Evolutionary conservation across 345 rosid genomes (phyloP).

Genomic region (Angophora floribunda): DNA sequence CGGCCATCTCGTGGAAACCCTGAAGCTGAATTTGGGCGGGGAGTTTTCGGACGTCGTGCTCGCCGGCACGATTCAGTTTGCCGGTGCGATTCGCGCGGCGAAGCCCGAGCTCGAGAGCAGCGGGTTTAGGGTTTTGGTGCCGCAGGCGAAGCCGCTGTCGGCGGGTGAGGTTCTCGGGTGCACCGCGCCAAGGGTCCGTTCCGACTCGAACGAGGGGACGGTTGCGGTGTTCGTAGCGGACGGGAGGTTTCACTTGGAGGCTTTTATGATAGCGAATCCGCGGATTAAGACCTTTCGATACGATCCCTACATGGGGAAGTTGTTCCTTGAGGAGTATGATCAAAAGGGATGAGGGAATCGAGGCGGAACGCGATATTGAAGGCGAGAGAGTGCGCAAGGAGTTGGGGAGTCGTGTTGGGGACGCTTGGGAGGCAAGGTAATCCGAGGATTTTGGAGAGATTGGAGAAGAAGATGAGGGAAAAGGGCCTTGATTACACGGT

Average conservation of each 20-base stretch:
- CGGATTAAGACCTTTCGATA: slow-evolving; percentile 61
- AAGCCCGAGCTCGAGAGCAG: slow-evolving; percentile 64
- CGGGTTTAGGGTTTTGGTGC: slow-evolving; percentile 64
- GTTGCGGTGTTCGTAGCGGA: slow-evolving; percentile 76
- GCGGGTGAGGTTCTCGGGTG: slow-evolving; percentile 91
- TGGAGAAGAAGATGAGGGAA: slow-evolving; percentile 70
- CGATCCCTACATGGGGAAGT: slow-evolving; percentile 72
- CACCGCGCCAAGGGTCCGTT: slow-evolving; percentile 56
- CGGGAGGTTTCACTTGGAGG: slow-evolving; percentile 88
- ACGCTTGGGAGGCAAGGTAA: slow-evolving; percentile 97
- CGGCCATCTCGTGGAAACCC: slow-evolving; percentile 34
- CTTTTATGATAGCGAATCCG: slow-evolving; percentile 90
- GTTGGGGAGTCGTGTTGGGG: slow-evolving; percentile 85
- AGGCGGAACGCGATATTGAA: slow-evolving; percentile 48
- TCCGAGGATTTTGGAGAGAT: slow-evolving; percentile 61
- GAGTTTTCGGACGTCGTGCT: slow-evolving; percentile 26
- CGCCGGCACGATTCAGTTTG: slow-evolving; percentile 90
- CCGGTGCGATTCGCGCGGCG: slow-evolving; percentile 71
- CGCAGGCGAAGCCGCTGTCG: slow-evolving; percentile 83
- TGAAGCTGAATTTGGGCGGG: slow-evolving; percentile 34
- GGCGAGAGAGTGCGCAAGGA: slow-evolving; percentile 31
- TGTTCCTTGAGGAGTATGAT: slow-evolving; percentile 89
- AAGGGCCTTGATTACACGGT: slow-evolving; percentile 49
- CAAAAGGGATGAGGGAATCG: slow-evolving; percentile 74
- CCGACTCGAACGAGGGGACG: slow-evolving; percentile 6